Evolutionary conservation across 768 basidiomycete species (phyloP).

Genomic region (Boletus rufocinnamomeus): DNA sequence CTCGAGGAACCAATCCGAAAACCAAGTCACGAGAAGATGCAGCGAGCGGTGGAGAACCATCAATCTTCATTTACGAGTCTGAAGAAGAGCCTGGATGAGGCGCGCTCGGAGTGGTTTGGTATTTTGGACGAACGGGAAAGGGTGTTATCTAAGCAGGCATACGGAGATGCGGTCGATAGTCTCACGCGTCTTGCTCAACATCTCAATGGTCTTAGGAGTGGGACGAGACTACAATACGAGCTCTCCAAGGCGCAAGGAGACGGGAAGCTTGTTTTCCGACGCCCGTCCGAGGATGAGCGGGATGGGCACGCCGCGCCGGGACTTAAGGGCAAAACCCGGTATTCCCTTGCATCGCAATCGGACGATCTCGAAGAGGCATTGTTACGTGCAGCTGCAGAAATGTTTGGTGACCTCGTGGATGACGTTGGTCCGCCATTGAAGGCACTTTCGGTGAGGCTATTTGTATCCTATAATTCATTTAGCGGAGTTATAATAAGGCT

Average conservation of each 20-base stretch:
- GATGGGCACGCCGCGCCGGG: slow-evolving; percentile 20
- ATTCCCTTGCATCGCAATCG: slow-evolving; percentile 40
- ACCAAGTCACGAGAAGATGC: slow-evolving; percentile 62
- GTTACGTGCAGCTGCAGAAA: slow-evolving; percentile 57
- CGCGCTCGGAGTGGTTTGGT: slow-evolving; percentile 77
- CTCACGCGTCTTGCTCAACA: slow-evolving; percentile 93
- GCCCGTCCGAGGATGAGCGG: slow-evolving; percentile 13
- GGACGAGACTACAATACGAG: slow-evolving; percentile 82
- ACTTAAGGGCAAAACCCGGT: slow-evolving; percentile 20
- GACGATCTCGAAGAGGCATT: slow-evolving; percentile 44
- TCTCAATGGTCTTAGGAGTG: slow-evolving; percentile 83
- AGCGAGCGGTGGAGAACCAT: slow-evolving; percentile 80
- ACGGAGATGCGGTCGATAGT: slow-evolving; percentile 84
- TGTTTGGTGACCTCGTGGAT: slow-evolving; percentile 79
- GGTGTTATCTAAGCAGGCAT: slow-evolving; percentile 51
- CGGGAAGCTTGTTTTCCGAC: slow-evolving; percentile 43
- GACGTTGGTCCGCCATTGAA: slow-evolving; percentile 78
- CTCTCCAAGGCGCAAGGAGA: slow-evolving; percentile 61
- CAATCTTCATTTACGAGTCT: slow-evolving; percentile 88
- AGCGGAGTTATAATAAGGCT: slow-evolving; percentile 2
- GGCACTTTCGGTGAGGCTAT: slow-evolving; percentile 61
- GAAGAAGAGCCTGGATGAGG: slow-evolving; percentile 83
- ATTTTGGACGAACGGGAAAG: slow-evolving; percentile 27
- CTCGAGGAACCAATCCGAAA: slow-evolving; percentile 67
- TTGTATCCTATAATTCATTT: neutral